phyloP scores from a whole-genome alignment of 2,329 filamentous ascomycete species.

The Xylaria sp. region DNA sequence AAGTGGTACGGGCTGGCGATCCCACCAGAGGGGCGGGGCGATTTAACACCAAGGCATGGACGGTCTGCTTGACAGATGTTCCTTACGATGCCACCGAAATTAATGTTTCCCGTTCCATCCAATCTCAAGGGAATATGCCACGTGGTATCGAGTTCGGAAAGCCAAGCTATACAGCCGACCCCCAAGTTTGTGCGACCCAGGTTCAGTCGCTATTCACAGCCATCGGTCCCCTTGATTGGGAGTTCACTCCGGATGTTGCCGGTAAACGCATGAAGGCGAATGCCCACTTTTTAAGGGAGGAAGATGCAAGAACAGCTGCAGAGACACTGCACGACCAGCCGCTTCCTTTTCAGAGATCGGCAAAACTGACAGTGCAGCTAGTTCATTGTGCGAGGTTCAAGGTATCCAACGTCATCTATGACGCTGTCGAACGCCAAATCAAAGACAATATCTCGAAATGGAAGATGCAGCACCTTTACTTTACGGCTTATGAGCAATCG shows the following conservation, averaged over 20 bases:
- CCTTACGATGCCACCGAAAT: conserved; percentile 21
- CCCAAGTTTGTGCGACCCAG: conserved; percentile 27
- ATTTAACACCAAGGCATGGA: conserved; percentile 34
- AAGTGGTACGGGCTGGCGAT: conserved; percentile 21
- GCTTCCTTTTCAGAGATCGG: conserved; percentile 40
- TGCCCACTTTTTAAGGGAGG: conserved; percentile 47
- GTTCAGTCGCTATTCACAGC: conserved; percentile 41
- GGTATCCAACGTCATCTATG: conserved; percentile 43
- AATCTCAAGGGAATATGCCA: conserved; percentile 21
- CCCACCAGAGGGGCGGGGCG: conserved; percentile 10
- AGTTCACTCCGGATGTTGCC: conserved; percentile 28
- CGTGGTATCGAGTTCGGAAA: conserved; percentile 29
- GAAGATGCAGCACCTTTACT: conserved; percentile 39
- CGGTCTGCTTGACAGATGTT: conserved; percentile 37
- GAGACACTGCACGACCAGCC: conserved; percentile 38
- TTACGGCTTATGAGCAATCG: conserved; percentile 37
- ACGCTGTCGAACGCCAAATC: conserved; percentile 40
- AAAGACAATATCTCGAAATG: conserved; percentile 37
- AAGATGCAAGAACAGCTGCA: conserved; percentile 44
- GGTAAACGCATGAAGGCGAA: conserved; percentile 48
- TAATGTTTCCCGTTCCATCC: conserved; percentile 32
- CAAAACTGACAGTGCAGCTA: conserved; percentile 45
- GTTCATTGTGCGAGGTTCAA: conserved; percentile 48
- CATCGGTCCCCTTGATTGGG: conserved; percentile 45
- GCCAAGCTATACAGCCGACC: conserved; percentile 37